phyloP scores from a whole-genome alignment of 2,329 filamentous ascomycete species.

The Aureobasidium sp. region DNA sequence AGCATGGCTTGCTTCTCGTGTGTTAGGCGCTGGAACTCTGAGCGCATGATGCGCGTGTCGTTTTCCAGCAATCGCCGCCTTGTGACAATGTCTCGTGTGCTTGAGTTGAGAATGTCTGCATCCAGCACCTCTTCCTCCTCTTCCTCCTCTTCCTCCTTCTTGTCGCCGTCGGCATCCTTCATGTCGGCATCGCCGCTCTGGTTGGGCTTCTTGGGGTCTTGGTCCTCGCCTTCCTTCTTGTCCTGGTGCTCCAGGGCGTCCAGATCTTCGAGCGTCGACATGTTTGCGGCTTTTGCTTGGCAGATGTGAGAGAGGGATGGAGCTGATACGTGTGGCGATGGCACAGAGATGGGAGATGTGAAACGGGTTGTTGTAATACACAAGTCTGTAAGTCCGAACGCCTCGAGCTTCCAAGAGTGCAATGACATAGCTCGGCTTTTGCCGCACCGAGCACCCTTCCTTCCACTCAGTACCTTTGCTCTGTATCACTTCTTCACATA shows the following conservation, averaged over 20 bases:
- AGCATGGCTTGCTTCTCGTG: conserved; percentile 95
- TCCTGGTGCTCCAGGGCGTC: conserved; percentile 77
- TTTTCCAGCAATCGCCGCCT: conserved; percentile 90
- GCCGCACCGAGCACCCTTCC: neutral
- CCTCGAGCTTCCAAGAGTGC: conserved; percentile 1
- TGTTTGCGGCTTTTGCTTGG: conserved; percentile 35
- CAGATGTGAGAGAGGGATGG: neutral
- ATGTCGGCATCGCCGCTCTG: conserved; percentile 71
- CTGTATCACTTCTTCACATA: neutral
- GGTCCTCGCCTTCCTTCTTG: conserved; percentile 64
- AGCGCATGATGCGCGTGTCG: conserved; percentile 97
- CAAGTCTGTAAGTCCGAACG: conserved; percentile 1
- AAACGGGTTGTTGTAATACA: neutral
- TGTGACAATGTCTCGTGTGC: conserved; percentile 89
- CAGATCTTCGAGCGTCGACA: conserved; percentile 89
- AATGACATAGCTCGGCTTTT: conserved; percentile 10
- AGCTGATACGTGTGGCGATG: neutral
- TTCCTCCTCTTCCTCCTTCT: conserved; percentile 54
- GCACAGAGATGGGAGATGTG: neutral
- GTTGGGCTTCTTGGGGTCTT: conserved; percentile 47
- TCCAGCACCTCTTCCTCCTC: conserved; percentile 81
- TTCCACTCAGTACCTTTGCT: neutral
- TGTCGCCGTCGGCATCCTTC: conserved; percentile 61
- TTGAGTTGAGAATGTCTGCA: conserved; percentile 84
- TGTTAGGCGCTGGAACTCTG: conserved; percentile 84